Evolutionary conservation across 345 rosid species (phyloP), one percentile per base, ranked within the genome.

Genomic region (Hypericum androsaemum): DNA sequence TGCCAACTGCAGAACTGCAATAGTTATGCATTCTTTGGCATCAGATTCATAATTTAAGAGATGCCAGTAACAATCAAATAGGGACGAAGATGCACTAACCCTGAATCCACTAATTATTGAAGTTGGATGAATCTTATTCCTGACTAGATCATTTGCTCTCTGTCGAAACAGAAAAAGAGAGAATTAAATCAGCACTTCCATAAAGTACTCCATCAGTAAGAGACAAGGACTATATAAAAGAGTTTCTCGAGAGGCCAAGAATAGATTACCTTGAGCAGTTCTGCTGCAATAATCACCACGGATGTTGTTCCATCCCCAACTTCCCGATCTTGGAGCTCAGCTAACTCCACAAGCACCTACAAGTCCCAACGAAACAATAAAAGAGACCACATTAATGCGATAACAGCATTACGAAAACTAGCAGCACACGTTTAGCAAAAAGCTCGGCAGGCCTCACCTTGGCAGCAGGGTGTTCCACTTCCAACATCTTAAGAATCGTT

Each of bases 241-340:
- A 39, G 6, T 7, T 59, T 28, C 50, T 42, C 6, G 11, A 22
- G 40, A 41, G 36, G 28, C 32, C 28, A 41, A 9, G 7, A 53
- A 37, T 43, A 14, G 56, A 15, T 64, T 61, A 84, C 94, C 83
- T 84, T 77, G 12, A 84, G 83, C 68, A 84, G 66, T 77, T 88
- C 95, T 11, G 97, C 95, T 60, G 98, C 95, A 15, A 88, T 79
- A 62, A 92, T 88, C 53, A 88, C 97, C 46, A 92, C 97, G 15
- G 97, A 85, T 39, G 98, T 83, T 44, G 98, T 92, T 53, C 95
- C 97, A 74, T 92, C 97, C 39, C 99, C 97, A 39, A 88, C 97
- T 80, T 92, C 99, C 62, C 82, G 75, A 60, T 88, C 99, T 65
- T 88, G 97, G 72, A 85, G 95, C 74, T 92, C 97, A 41, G 99